Base-by-base conservation (phyloP, 371 early-diverging fungal genomes). In the Mortierella sp. region DNA sequence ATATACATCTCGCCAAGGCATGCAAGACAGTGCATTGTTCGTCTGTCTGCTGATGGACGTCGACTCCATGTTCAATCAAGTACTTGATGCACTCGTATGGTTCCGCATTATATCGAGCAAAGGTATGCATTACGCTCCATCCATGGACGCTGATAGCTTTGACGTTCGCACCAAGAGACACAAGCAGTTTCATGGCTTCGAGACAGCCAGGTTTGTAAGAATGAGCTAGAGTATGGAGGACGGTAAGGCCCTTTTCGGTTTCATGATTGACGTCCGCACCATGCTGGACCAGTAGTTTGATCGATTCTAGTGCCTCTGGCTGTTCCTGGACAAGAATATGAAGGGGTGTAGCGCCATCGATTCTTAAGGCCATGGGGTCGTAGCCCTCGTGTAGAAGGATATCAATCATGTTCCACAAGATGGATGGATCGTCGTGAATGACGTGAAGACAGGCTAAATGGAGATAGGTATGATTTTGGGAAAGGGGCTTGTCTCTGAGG, bases 61-160 rank as follows among this genome's bases (percentile, higher is more conserved):
- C 73, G 16, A 79, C 79, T 11, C 79, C 79, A 24, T 74, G 79
- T 10, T 79, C 79, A 50, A 79, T 79, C 11, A 79, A 67, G 55
- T 79, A 79, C 50, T 79, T 79, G 59, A 79, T 79, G 60, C 79
- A 79, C 63, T 79, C 79, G 47, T 79, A 74, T 15, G 79, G 79
- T 24, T 79, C 74, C 10, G 79, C 69, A 41, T 79, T 79, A 48
- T 79, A 79, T 2, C 79, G 70, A n/a, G 79, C 79, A 66, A 79
- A 79, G 1, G 79, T 79, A 50, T 79, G 79, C 79, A 79, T 79
- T 24, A 79, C 74, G 38, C 79, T 79, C 79, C 79, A 79, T 4
- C 79, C 79, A 33, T 79, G 79, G 40, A 74, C 60, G 22, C 74
- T 74, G 33, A 79, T 79, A 13, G 79, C 79, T 40, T 73, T 74